A percentile compares a stretch with the other conserved stretches of the same genome.
Conservation (phyloP, 2,329 filamentous ascomycete genomes). For the Penicillium expansum region DNA sequence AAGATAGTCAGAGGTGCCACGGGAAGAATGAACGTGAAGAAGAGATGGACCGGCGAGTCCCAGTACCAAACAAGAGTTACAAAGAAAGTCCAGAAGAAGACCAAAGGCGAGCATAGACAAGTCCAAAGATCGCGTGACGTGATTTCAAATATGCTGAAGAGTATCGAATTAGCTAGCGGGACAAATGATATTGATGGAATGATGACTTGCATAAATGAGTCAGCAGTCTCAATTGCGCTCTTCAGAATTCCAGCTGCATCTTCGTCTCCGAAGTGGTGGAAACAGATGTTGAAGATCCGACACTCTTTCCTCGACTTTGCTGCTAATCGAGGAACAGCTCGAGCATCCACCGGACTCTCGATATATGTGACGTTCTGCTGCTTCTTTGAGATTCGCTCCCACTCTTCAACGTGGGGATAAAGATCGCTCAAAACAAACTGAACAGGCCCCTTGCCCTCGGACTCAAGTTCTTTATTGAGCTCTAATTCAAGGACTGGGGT, state of each 20-base stretch:
- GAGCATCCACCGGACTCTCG: constrained; percentile 61
- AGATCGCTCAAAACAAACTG: constrained; percentile 66
- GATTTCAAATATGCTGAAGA: constrained; percentile 17
- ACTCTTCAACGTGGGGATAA: constrained; percentile 61
- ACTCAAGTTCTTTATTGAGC: constrained; percentile 49
- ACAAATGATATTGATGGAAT: not conserved
- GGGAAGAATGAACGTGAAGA: constrained; percentile 66
- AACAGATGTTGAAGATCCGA: constrained; percentile 69
- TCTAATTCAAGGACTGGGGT: constrained; percentile 62
- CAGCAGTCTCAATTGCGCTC: constrained; percentile 41
- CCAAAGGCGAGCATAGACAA: constrained; percentile 25
- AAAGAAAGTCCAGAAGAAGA: constrained; percentile 32
- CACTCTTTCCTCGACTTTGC: constrained; percentile 55
- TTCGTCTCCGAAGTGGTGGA: constrained; percentile 72
- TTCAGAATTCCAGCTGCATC: constrained; percentile 60
- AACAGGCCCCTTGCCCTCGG: constrained; percentile 34
- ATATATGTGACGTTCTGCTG: constrained; percentile 61
- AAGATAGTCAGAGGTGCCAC: constrained; percentile 65
- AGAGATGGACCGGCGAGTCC: constrained; percentile 54
- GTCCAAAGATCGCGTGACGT: constrained; percentile 15
- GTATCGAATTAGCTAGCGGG: not conserved
- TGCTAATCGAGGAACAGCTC: constrained; percentile 39
- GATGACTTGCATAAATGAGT: constrained; percentile 25
- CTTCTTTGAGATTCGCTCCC: constrained; percentile 53
- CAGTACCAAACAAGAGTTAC: constrained; percentile 33